Conservation (phyloP, 2,329 filamentous ascomycete species). For the Stachybotrys chlorohalonatus region DNA sequence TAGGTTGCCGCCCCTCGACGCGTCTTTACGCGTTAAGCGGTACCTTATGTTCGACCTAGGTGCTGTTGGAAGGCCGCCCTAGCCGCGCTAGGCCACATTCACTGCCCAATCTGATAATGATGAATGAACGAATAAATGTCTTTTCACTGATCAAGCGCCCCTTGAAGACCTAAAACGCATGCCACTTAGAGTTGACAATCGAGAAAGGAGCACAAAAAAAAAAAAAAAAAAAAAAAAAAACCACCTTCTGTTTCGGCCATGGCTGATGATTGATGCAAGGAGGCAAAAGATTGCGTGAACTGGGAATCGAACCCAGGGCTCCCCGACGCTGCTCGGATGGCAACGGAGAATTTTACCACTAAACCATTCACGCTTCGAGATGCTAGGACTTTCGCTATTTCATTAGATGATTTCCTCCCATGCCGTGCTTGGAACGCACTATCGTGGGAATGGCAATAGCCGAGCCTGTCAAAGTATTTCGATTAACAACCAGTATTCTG, state of each 20-base stretch:
- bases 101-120: no score
- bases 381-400: neutral
- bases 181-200: no score
- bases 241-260: no score
- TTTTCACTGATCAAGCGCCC: no score
- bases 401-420: no score
- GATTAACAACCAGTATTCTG: neutral
- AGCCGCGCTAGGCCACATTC: no score
- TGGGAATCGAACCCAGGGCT: slow-evolving; percentile 25
- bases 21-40: neutral
- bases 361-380: slow-evolving; percentile 17
- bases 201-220: neutral
- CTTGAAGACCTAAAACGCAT: no score
- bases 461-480: no score
- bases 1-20: neutral
- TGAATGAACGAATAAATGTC: no score
- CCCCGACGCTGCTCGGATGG: slow-evolving; percentile 20
- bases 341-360: slow-evolving; percentile 27
- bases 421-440: no score
- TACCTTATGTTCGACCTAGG: neutral
- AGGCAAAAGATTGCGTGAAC: slow-evolving; percentile 14
- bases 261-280: neutral
- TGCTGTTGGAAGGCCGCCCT: no score
- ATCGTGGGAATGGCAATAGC: no score
- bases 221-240: neutral